Evolutionary conservation across 1,284 basidiomycete species (phyloP).

Genomic region (Serendipita sp.): DNA sequence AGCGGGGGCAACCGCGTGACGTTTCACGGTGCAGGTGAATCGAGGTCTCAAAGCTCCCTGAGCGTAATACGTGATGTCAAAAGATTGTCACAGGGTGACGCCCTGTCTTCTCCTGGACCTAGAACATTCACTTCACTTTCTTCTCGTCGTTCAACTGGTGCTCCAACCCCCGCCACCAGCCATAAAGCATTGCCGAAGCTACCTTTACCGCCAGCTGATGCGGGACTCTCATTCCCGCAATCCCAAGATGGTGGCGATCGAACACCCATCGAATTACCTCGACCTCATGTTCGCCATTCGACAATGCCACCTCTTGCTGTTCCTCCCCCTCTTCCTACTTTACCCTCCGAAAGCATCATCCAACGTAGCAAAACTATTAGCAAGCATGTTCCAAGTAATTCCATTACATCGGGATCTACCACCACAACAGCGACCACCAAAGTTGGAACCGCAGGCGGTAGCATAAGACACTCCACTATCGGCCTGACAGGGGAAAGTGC

Average conservation of each 20-base stretch:
- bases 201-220: background rate
- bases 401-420: slow-evolving; percentile 31
- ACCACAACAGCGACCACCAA: slow-evolving; percentile 26
- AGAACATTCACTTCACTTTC: slow-evolving; percentile 5
- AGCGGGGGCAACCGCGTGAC: background rate
- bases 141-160: background rate
- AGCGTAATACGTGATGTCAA: background rate
- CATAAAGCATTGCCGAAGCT: background rate
- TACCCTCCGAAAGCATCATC: slow-evolving; percentile 42
- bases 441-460: slow-evolving; percentile 16
- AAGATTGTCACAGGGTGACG: background rate
- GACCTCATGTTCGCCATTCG: slow-evolving; percentile 5
- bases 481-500: slow-evolving; percentile 17
- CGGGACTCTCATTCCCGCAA: slow-evolving; percentile 2
- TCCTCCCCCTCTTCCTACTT: slow-evolving; percentile 41
- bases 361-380: slow-evolving; percentile 19
- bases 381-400: slow-evolving; percentile 13
- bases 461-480: slow-evolving; percentile 33
- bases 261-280: background rate
- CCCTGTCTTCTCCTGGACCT: background rate
- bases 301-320: slow-evolving; percentile 26
- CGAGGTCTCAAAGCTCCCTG: slow-evolving; percentile 5
- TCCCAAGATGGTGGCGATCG: slow-evolving; percentile 1
- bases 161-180: background rate
- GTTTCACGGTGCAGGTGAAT: background rate